phyloP scores from a whole-genome alignment of 176 grass and related monocot species.

The barley (Hordeum vulgare) region DNA sequence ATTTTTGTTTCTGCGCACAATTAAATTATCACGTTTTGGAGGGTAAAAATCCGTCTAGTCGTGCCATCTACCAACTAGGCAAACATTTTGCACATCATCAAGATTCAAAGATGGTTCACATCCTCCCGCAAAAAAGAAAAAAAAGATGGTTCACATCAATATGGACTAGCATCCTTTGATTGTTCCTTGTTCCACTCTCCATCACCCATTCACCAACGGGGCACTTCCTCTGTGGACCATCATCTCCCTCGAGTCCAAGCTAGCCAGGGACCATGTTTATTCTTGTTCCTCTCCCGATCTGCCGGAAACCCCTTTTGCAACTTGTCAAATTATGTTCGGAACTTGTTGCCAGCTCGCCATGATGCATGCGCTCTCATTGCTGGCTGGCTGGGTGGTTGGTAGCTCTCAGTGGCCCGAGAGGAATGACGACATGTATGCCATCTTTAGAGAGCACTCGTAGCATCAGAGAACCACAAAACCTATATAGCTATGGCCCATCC shows the following conservation, averaged over 20 bases:
- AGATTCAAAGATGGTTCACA: background rate
- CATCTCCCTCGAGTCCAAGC: background rate
- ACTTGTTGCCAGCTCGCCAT: conserved; percentile 16
- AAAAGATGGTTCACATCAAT: background rate
- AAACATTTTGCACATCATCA: background rate
- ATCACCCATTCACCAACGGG: background rate
- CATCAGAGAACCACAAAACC: background rate
- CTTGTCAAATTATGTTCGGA: conserved; percentile 15
- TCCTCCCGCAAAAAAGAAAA: too few species aligned
- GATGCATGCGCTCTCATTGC: conserved; percentile 21
- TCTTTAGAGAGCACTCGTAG: background rate
- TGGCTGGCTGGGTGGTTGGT: conserved; percentile 15
- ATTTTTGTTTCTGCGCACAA: background rate
- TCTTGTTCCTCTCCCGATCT: conserved; percentile 1
- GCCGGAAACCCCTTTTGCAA: background rate
- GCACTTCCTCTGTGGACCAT: background rate
- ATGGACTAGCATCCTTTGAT: background rate
- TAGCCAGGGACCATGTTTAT: background rate
- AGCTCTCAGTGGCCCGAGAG: background rate
- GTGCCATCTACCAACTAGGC: background rate
- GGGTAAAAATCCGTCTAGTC: background rate
- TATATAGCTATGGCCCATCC: background rate
- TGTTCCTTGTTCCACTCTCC: conserved; percentile 1
- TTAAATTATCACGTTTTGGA: background rate
- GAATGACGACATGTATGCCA: background rate